These are phyloP conservation scores for Saturnispora galanensis DNA, from an alignment of 805 yeast genomes.

Conservation along the genomic window DNA sequence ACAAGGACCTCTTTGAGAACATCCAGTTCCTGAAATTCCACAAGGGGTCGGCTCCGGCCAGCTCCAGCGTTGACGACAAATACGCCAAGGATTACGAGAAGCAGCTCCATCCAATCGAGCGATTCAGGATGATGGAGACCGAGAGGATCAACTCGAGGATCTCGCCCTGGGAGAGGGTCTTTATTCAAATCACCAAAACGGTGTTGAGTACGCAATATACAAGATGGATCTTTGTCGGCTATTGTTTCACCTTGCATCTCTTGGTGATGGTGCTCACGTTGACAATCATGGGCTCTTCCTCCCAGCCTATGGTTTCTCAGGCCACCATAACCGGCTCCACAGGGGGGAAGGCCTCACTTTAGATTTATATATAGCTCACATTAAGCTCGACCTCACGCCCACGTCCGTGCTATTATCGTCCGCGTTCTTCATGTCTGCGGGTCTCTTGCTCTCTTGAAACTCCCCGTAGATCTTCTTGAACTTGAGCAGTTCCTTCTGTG, in stretches of 20 bases:
- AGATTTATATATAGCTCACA: constrained; percentile 31
- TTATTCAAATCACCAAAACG: constrained; percentile 59
- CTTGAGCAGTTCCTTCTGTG: constrained; percentile 57
- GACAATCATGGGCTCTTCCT: constrained; percentile 32
- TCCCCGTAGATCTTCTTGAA: constrained; percentile 55
- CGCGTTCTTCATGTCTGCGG: constrained; percentile 85
- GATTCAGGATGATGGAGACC: constrained; percentile 67
- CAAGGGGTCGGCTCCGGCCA: constrained; percentile 20
- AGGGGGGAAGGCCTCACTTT: constrained; percentile 18
- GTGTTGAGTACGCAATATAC: constrained; percentile 67
- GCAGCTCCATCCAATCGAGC: constrained; percentile 73
- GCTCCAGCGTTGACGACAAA: constrained; percentile 39
- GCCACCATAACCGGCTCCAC: constrained; percentile 18
- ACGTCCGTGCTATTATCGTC: constrained; percentile 58
- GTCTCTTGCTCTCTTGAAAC: constrained; percentile 55
- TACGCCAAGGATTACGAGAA: constrained; percentile 63
- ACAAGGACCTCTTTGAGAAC: constrained; percentile 70
- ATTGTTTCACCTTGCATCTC: constrained; percentile 67
- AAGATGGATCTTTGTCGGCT: constrained; percentile 60
- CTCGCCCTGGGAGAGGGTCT: constrained; percentile 72
- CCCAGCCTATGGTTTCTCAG: constrained; percentile 8
- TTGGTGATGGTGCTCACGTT: constrained; percentile 58
- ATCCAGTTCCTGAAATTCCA: constrained; percentile 56
- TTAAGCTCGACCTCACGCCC: constrained; percentile 78
- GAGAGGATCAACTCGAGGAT: constrained; percentile 63